phyloP scores from a whole-genome alignment of 2,329 filamentous ascomycete species.

The Exophiala alcalophila region DNA sequence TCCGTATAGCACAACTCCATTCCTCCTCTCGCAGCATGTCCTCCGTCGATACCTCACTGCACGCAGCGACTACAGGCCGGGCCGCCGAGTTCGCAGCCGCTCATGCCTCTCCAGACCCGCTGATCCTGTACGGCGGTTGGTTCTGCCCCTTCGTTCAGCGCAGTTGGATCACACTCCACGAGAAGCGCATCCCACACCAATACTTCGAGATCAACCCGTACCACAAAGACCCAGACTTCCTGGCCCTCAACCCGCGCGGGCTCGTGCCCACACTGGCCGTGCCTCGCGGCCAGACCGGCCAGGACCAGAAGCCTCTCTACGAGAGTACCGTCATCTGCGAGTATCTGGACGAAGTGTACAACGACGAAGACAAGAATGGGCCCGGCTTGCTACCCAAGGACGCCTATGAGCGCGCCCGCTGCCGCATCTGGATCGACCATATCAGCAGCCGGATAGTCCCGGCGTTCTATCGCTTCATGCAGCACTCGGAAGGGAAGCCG shows the following conservation, averaged over 20 bases:
- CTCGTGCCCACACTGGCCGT: slow-evolving; percentile 65
- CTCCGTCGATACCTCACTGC: slow-evolving; percentile 44
- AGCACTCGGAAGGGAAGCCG: slow-evolving; percentile 41
- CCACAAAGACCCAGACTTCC: slow-evolving; percentile 65
- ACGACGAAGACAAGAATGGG: slow-evolving; percentile 40
- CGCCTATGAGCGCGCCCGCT: slow-evolving; percentile 63
- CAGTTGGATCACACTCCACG: slow-evolving; percentile 70
- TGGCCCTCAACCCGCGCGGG: slow-evolving; percentile 72
- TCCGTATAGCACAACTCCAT: not conserved
- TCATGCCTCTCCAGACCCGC: slow-evolving; percentile 35
- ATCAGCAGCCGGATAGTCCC: slow-evolving; percentile 65
- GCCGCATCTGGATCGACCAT: slow-evolving; percentile 72
- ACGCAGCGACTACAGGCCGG: slow-evolving; percentile 45
- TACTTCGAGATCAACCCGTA: slow-evolving; percentile 79
- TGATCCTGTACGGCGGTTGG: slow-evolving; percentile 70
- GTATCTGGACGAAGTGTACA: slow-evolving; percentile 71
- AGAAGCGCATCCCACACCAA: slow-evolving; percentile 72
- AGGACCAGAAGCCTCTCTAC: slow-evolving; percentile 56
- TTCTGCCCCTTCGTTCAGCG: slow-evolving; percentile 68
- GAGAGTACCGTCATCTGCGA: slow-evolving; percentile 71
- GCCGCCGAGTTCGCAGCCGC: slow-evolving; percentile 40
- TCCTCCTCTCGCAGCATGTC: slow-evolving; percentile 28
- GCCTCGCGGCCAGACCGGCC: slow-evolving; percentile 39
- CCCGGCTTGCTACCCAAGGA: slow-evolving; percentile 58
- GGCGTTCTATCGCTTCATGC: slow-evolving; percentile 62